Evolutionary conservation across 2,329 filamentous ascomycete species (phyloP).

Genomic region (Chaetomium sp.): DNA sequence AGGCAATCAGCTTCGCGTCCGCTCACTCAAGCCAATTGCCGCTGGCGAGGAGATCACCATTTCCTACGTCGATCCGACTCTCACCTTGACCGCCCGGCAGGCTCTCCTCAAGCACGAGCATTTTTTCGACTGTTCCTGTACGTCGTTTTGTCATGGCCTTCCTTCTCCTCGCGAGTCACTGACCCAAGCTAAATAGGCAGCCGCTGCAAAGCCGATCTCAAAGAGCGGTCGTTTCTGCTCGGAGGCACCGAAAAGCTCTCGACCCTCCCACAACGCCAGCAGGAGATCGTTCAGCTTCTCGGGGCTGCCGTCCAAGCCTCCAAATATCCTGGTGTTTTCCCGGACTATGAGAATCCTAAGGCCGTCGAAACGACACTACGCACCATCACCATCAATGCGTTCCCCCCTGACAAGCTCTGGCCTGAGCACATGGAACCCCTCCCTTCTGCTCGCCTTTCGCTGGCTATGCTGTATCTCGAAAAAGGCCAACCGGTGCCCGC

Average conservation of each 20-base stretch:
- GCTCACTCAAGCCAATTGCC: slow-evolving; percentile 38
- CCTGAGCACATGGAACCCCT: slow-evolving; percentile 38
- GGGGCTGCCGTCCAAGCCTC: slow-evolving; percentile 19
- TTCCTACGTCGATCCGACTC: slow-evolving; percentile 37
- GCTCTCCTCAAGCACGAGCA: slow-evolving; percentile 32
- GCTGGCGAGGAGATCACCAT: slow-evolving; percentile 43
- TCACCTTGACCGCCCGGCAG: slow-evolving; percentile 34
- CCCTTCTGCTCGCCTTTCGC: slow-evolving; percentile 32
- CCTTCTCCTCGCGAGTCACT: background rate
- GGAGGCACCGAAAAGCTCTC: slow-evolving; percentile 22
- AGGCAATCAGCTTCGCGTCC: slow-evolving; percentile 38
- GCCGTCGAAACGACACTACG: slow-evolving; percentile 29
- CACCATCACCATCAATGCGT: slow-evolving; percentile 26
- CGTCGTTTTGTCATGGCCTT: slow-evolving; percentile 3
- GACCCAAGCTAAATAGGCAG: slow-evolving; percentile 25
- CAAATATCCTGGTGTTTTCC: slow-evolving; percentile 25
- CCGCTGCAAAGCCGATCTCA: slow-evolving; percentile 36
- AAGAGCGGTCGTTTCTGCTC: slow-evolving; percentile 27
- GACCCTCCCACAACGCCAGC: slow-evolving; percentile 29
- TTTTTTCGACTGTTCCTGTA: slow-evolving; percentile 39
- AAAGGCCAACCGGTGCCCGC: slow-evolving; percentile 31
- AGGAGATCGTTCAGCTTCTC: slow-evolving; percentile 28
- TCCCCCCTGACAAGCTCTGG: slow-evolving; percentile 33
- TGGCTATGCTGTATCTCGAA: slow-evolving; percentile 34
- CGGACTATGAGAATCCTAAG: slow-evolving; percentile 26